phyloP scores from a whole-genome alignment of 2,329 filamentous ascomycete species.

The Aureobasidium sp. region DNA sequence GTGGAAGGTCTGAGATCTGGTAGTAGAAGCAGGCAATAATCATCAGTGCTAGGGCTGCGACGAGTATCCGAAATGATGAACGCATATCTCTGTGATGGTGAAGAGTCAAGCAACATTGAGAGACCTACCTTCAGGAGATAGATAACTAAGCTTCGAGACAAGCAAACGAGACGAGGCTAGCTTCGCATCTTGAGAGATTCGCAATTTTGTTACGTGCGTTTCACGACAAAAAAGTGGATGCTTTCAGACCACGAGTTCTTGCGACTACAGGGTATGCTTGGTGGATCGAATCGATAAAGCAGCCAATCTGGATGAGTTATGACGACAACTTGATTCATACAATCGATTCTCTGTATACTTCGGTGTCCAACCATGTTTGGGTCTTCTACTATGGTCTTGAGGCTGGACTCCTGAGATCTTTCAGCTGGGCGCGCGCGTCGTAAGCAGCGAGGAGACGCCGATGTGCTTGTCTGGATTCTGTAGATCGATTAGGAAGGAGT shows the following conservation, averaged over 20 bases:
- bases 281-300: not conserved
- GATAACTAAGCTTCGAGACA: not conserved
- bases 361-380: not conserved
- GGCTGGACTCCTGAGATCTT: no score
- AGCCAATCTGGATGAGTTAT: no score
- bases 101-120: not conserved
- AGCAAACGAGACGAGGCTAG: not conserved
- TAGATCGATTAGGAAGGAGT: not conserved
- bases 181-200: not conserved
- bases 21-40: not conserved
- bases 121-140: not conserved
- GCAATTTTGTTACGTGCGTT: not conserved
- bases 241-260: not conserved
- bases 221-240: not conserved
- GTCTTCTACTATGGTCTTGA: not conserved
- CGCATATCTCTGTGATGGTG: not conserved
- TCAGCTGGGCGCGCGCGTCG: not conserved
- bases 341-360: not conserved
- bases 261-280: not conserved
- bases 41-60: not conserved
- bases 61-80: not conserved
- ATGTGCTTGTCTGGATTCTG: not conserved
- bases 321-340: not conserved
- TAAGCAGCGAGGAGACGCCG: not conserved
- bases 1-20: not conserved